A percentile compares a stretch with the other conserved stretches of the same genome.
phyloP scores from a whole-genome alignment of 1,284 basidiomycete genomes.

The Prillingera fragicola region DNA sequence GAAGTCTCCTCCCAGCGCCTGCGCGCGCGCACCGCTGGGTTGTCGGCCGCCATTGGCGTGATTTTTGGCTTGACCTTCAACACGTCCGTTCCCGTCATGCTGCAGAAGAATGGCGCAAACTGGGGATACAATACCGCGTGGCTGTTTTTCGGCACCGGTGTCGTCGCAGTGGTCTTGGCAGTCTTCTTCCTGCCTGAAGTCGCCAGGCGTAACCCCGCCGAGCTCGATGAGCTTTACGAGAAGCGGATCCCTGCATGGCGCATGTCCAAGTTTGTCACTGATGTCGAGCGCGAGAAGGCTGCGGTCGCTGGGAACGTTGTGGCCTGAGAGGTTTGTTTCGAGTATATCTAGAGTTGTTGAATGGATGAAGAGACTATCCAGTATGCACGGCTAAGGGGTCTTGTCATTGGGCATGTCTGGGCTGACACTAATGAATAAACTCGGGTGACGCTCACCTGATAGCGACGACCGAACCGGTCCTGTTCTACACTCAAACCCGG shows the following conservation, averaged over 20 bases:
- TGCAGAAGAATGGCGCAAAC: slow-evolving; percentile 11
- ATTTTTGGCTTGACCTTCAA: slow-evolving; percentile 27
- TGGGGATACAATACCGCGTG: slow-evolving; percentile 22
- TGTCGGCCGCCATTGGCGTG: slow-evolving; percentile 17
- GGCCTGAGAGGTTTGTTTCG: too few species aligned
- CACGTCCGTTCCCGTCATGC: slow-evolving; percentile 20
- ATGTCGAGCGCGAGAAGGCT: neutral
- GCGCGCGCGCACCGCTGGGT: slow-evolving; percentile 22
- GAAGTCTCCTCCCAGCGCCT: slow-evolving; percentile 25
- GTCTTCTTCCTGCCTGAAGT: slow-evolving; percentile 16
- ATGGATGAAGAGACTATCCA: too few species aligned
- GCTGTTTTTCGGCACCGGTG: slow-evolving; percentile 19
- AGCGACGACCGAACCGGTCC: too few species aligned
- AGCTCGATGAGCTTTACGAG: slow-evolving; percentile 46
- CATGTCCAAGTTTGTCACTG: slow-evolving; percentile 19
- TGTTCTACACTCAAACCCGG: too few species aligned
- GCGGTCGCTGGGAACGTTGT: too few species aligned
- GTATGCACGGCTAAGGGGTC: too few species aligned
- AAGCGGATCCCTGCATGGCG: slow-evolving; percentile 39
- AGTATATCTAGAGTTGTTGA: too few species aligned
- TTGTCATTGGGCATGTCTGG: too few species aligned
- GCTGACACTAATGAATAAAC: too few species aligned
- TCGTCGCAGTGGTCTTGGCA: slow-evolving; percentile 8
- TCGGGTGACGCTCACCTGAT: too few species aligned
- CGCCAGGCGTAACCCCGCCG: slow-evolving; percentile 22